Base-by-base conservation (phyloP, 306 rosid species). In the Mucuna pruriens region DNA sequence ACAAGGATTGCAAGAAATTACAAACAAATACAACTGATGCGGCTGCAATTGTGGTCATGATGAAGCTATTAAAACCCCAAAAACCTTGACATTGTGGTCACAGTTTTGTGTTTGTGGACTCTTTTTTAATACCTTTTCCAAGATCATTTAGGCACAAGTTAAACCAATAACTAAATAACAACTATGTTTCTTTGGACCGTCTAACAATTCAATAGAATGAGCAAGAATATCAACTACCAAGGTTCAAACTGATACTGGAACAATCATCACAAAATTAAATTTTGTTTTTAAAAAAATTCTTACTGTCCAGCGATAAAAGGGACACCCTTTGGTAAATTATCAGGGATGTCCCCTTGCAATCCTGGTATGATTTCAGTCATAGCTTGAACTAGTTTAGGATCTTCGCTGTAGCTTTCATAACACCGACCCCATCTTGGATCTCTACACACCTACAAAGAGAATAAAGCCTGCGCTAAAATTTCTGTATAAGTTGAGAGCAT, bases 381-480 rank as follows among this genome's bases (percentile, higher is more conserved):
- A 16, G 81, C 83, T 76, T 85, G 74, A 71, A 87, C 88, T 57
- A 85, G 1, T 71, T 57, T 40, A 40, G 85, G 87, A 82, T 82
- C 90, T 79, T 87, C 90, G 13, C 90, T 79, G 83, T 84, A 87
- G 58, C 90, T 87, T 75, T 87, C 90, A 4, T 79, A 87, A 65
- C 90, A 87, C 25, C 90, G 85, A 70, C 90, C 90, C 90, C 90
- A 85, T 61, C 90, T 82, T 23, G 90, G 90, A 85, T 87, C 90
- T 79, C 90, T 85, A 76, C 90, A 87, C 2, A 87, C 90, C 90
- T 87, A 67, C 48, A 17, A 55, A 85, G 31, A 48, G 2, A 38
- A 34, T 55, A 29, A 29, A 55, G 67, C 40, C 49, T 68, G 17
- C 0, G 20, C 15, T 22, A 10, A 74, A 46, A 15, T 1, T 7